Percentiles rank a stretch among this genome's conserved stretches.
phyloP scores from a whole-genome alignment of 2,329 filamentous ascomycete genomes.

The Proliferodiscus dingleyae region DNA sequence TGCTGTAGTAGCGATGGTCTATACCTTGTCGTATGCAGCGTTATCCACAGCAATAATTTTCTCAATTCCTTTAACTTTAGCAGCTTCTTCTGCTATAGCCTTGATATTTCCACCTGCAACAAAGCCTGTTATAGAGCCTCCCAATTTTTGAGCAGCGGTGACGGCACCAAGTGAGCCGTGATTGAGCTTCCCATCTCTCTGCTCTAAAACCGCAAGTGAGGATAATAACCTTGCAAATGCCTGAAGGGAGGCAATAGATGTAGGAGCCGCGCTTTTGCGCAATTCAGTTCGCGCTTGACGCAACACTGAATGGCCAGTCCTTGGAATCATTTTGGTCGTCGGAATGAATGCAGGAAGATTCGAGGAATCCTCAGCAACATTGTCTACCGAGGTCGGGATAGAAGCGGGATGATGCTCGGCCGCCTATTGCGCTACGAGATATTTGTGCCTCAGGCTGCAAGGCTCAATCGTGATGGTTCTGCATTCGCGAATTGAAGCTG shows the following conservation, averaged over 20 bases:
- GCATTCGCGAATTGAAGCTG: slow-evolving; percentile 9
- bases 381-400: slow-evolving; percentile 2
- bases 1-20: slow-evolving; percentile 2
- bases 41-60: slow-evolving; percentile 90
- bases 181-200: slow-evolving; percentile 83
- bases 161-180: slow-evolving; percentile 77
- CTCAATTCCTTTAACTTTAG: slow-evolving; percentile 84
- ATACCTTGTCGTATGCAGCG: slow-evolving; percentile 83
- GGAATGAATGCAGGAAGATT: slow-evolving; percentile 3
- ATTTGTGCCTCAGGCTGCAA: slow-evolving; percentile 5
- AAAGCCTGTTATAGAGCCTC: slow-evolving; percentile 80
- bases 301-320: slow-evolving; percentile 24
- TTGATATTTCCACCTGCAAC: slow-evolving; percentile 78
- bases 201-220: slow-evolving; percentile 87
- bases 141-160: slow-evolving; percentile 79
- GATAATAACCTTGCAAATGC: slow-evolving; percentile 69
- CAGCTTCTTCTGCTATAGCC: slow-evolving; percentile 71
- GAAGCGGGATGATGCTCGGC: background rate
- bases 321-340: slow-evolving; percentile 29
- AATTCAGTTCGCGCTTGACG: slow-evolving; percentile 37
- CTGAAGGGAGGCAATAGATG: slow-evolving; percentile 39
- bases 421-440: too few relatives aligned
- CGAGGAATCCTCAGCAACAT: background rate
- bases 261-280: slow-evolving; percentile 33
- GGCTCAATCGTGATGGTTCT: background rate